Base-by-base conservation (phyloP, 1,139 yeast species). In the Suhomyces anneliseae region DNA sequence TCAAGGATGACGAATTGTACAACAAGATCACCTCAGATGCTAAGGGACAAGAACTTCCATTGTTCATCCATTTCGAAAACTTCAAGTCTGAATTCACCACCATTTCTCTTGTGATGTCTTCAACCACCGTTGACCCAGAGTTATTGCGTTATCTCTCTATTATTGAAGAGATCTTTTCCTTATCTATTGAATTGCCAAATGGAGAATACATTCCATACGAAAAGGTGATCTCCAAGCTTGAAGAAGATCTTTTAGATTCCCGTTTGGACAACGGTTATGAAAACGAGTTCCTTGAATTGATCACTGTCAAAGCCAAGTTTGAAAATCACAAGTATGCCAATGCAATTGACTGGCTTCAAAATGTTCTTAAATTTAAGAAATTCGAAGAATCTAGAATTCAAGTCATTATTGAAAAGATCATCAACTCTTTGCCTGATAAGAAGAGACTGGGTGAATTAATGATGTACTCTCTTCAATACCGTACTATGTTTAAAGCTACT, bases 361-460 rank as follows among this genome's bases (percentile, higher is more conserved):
- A 83, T 47, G 76, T 88, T 15, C 68, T 90, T 58, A 82, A 80
- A 62, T 75, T 79, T 56, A 77, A 87, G 15, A 76, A 81, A 6
- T 89, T 89, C 62, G 96, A 92, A 49, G 82, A 81, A 51, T 76
- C 81, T 14, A 78, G 98, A 61, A 78, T 90, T 24, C 77, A 76
- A 53, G 82, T 89, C 27, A 75, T 86, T 27, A 63, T 92, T 41
- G 96, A 90, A 53, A 89, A 88, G 59, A 74, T 86, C 42, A 68
- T 90, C 50, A 88, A 87, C 57, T 77, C 88, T 0, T 67, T 93
- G 40, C 86, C 96, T 0, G 96, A 90, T 47, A 72, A 78, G 39
- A 92, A 90, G 65, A 82, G 99, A 61, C 82, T 81, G 56, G 98
- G 96, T 24, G 81, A 81, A 42, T 66, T 77, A 4, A 85, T 92